These are phyloP conservation scores for Sporothrix brunneoviolacea DNA, from an alignment of 2,329 filamentous ascomycete genomes.

Conservation along the genomic window DNA sequence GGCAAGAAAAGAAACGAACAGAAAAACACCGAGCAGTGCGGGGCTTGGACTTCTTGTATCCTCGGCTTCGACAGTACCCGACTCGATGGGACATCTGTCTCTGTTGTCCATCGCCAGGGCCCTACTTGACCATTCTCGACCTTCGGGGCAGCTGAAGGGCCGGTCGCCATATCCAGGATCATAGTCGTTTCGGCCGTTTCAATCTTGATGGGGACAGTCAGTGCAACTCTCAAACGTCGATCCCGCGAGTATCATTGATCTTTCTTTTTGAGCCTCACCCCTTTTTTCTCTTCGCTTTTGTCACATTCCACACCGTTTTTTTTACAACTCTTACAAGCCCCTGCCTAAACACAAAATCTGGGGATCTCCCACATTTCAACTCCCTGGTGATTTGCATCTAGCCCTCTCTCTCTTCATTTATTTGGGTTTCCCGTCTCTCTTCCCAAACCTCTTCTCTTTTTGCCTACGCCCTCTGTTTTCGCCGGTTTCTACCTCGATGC, in stretches of 20 bases:
- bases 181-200: slow-evolving; percentile 35
- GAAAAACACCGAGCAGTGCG: background rate
- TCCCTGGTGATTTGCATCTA: background rate
- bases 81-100: slow-evolving; percentile 25
- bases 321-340: background rate
- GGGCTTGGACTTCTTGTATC: slow-evolving; percentile 1
- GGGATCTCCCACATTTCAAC: slow-evolving; percentile 16
- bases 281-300: background rate
- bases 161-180: slow-evolving; percentile 21
- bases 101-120: slow-evolving; percentile 16
- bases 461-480: background rate
- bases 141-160: slow-evolving; percentile 18
- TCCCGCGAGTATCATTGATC: slow-evolving; percentile 26
- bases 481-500: too few species aligned
- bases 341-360: slow-evolving; percentile 21
- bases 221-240: slow-evolving; percentile 34
- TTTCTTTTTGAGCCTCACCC: background rate
- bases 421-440: background rate
- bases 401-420: background rate
- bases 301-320: background rate
- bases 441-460: background rate
- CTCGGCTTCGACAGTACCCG: slow-evolving; percentile 6
- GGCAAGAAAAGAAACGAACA: background rate
- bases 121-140: slow-evolving; percentile 10
- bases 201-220: slow-evolving; percentile 30